A percentile compares a stretch with the other conserved stretches of the same genome.
These are phyloP conservation scores for Rhizopogon rudus DNA, from an alignment of 768 basidiomycete species.

Conservation along the genomic window DNA sequence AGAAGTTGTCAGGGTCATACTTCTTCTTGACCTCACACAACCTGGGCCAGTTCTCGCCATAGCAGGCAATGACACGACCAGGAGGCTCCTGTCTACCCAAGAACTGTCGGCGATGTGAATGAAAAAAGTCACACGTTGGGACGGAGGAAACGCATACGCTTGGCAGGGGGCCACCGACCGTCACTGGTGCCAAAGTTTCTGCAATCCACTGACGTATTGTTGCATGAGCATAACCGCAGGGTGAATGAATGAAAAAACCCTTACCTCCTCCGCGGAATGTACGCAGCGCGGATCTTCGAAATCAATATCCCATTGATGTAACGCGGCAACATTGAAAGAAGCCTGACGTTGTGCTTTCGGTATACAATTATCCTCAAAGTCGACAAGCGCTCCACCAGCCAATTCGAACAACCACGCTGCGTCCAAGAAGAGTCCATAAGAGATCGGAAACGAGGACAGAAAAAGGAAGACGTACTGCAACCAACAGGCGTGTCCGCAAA, in stretches of 20 bases:
- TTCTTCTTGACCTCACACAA: slow-evolving; percentile 64
- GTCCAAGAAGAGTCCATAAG: background rate
- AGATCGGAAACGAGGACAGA: background rate
- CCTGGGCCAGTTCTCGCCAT: slow-evolving; percentile 70
- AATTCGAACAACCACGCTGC: slow-evolving; percentile 91
- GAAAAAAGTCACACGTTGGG: slow-evolving; percentile 1
- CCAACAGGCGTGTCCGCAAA: slow-evolving; percentile 85
- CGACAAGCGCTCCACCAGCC: slow-evolving; percentile 73
- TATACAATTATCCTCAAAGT: slow-evolving; percentile 69
- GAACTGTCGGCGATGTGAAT: slow-evolving; percentile 43
- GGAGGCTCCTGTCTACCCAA: slow-evolving; percentile 67
- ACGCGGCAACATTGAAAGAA: slow-evolving; percentile 78
- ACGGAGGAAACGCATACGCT: slow-evolving; percentile 51
- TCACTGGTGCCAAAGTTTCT: slow-evolving; percentile 63
- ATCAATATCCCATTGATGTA: slow-evolving; percentile 91
- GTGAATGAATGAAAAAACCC: slow-evolving; percentile 10
- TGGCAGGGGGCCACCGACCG: slow-evolving; percentile 78
- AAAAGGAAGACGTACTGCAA: slow-evolving; percentile 61
- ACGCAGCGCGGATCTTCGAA: slow-evolving; percentile 79
- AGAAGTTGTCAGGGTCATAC: slow-evolving; percentile 76
- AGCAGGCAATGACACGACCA: slow-evolving; percentile 58
- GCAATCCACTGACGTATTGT: slow-evolving; percentile 62
- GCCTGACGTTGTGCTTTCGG: slow-evolving; percentile 79
- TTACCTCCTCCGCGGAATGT: slow-evolving; percentile 74
- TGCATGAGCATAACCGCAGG: slow-evolving; percentile 5